Base-by-base conservation (phyloP, 768 basidiomycete genomes). In the Lepiota venenata region DNA sequence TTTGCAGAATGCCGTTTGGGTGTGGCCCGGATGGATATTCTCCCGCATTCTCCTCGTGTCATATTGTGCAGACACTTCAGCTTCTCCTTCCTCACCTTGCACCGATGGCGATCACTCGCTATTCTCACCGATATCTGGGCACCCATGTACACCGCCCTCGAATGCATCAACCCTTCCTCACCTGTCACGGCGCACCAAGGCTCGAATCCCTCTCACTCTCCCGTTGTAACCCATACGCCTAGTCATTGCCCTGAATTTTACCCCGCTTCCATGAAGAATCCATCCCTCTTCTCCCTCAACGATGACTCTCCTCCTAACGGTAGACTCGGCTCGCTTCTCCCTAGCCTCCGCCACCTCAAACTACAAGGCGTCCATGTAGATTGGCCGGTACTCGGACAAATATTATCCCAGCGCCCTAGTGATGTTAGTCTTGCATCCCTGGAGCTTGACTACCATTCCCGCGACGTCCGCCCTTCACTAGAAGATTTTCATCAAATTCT, bases 291-390 rank as follows among this genome's bases (percentile, higher is more conserved):
- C 52, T 58, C 69, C 32, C 51, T 57, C 4, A 56, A 63, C 37
- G 59, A 63, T 52, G 55, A 58, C 42, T 55, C 63, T 36, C 37
- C 52, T 14, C 45, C 56, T 7, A 44, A 49, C 21, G 54, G 40
- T 6, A 53, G 46, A 41, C 32, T 37, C n/a, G 38, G 37, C 45
- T 58, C 64, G 39, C 62, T 72, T 35, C 67, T 77, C 9, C 77
- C 83, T n/a, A 64, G 65, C 20, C 67, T 86, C 15, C 71, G 69
- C n/a, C 66, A 74, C 37, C 72, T 85, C 18, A 69, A 68, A 1
- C 77, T 85, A 11, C 71, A 73, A 50, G 84, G 84, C 18, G 81
- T 86, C 3, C 83, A 84, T 61, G 71, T 79, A 29, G 70, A 81
- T 39, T 85, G 80, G 83, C 47, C 65, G 2, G 63, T 72, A 20